Evolutionary conservation across 23 red algal species (phyloP).

Genomic region (Gracilaria vermiculophylla): DNA sequence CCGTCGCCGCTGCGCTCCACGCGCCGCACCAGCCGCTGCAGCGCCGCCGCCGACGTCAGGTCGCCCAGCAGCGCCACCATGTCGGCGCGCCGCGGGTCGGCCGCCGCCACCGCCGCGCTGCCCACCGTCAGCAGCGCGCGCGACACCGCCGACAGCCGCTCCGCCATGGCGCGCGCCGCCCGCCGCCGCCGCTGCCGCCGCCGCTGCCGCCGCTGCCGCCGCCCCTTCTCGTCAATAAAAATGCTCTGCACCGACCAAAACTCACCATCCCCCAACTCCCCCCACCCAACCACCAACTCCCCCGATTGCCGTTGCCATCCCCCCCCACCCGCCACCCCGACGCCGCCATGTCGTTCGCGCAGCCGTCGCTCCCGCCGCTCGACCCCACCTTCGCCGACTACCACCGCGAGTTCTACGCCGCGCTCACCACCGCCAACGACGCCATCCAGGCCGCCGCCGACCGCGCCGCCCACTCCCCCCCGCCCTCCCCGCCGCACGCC

Average conservation of each 20-base stretch:
- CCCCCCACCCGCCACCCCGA: too few relatives aligned
- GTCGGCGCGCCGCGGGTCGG: slow-evolving; percentile 83
- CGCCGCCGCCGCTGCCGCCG: too few relatives aligned
- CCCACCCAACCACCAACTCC: too few relatives aligned
- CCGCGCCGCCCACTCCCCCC: background rate
- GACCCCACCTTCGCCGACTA: slow-evolving; percentile 10
- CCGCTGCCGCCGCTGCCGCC: too few relatives aligned
- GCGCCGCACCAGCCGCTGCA: slow-evolving; percentile 6
- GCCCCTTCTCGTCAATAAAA: too few relatives aligned
- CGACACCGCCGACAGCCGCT: slow-evolving; percentile 32
- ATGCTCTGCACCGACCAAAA: too few relatives aligned
- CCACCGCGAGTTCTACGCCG: slow-evolving; percentile 6
- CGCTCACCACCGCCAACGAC: background rate
- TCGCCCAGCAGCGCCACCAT: slow-evolving; percentile 85
- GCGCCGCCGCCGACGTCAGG: slow-evolving; percentile 28
- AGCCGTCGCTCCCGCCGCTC: background rate
- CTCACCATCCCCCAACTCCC: too few relatives aligned
- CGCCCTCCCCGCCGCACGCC: background rate
- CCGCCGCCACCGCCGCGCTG: slow-evolving; percentile 45
- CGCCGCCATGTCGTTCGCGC: background rate
- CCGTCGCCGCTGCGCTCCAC: slow-evolving; percentile 3
- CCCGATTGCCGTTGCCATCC: too few relatives aligned
- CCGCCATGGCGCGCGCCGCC: background rate
- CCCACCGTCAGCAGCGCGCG: slow-evolving; percentile 54
- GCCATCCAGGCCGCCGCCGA: background rate